Conservation (phyloP, 2,329 filamentous ascomycete species). For the Monosporascus sp. region DNA sequence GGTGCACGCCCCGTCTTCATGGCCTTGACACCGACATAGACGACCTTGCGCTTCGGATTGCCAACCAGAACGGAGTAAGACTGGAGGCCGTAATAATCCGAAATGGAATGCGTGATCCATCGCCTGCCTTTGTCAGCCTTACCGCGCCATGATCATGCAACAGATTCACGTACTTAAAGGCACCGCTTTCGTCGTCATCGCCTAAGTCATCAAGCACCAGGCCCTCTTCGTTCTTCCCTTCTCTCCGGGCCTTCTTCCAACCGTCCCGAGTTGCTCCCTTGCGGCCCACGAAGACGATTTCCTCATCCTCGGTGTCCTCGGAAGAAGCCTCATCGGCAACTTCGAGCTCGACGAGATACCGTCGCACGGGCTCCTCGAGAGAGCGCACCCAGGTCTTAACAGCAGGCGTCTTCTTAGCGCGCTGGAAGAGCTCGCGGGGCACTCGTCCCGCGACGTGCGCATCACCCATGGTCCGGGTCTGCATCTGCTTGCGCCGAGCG, state of each 20-base stretch:
- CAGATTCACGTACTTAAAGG: slow-evolving; percentile 66
- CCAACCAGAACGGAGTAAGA: slow-evolving; percentile 76
- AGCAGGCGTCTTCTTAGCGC: slow-evolving; percentile 73
- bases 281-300: slow-evolving; percentile 82
- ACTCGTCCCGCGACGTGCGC: slow-evolving; percentile 52
- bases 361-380: slow-evolving; percentile 78
- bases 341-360: slow-evolving; percentile 60
- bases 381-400: slow-evolving; percentile 77
- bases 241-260: slow-evolving; percentile 46
- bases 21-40: slow-evolving; percentile 73
- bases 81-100: slow-evolving; percentile 82
- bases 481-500: slow-evolving; percentile 40
- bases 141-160: neutral
- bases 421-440: slow-evolving; percentile 73
- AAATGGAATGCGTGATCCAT: slow-evolving; percentile 91
- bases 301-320: slow-evolving; percentile 64
- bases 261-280: slow-evolving; percentile 55
- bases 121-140: slow-evolving; percentile 47
- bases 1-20: slow-evolving; percentile 23
- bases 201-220: slow-evolving; percentile 78
- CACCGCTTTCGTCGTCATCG: slow-evolving; percentile 64
- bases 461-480: slow-evolving; percentile 34
- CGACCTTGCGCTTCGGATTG: slow-evolving; percentile 67
- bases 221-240: slow-evolving; percentile 45
- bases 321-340: slow-evolving; percentile 33